phyloP scores from a whole-genome alignment of 306 rosid species.

The Quercus suber region DNA sequence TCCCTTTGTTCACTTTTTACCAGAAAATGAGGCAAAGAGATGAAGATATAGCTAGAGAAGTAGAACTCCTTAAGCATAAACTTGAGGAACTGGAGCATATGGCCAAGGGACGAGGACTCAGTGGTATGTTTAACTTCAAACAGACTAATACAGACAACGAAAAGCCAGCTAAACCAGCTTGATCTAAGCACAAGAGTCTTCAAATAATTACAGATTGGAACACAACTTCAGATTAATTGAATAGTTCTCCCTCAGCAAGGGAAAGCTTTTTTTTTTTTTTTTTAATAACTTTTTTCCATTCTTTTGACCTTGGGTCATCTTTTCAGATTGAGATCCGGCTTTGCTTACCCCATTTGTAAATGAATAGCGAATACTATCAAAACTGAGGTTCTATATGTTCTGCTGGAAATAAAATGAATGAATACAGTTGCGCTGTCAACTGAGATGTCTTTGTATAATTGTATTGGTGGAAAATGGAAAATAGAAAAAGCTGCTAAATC shows the following conservation, averaged over 20 bases:
- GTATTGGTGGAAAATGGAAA: no score
- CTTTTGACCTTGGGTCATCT: conserved; percentile 20
- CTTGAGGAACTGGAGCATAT: conserved; percentile 73
- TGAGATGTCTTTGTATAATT: neutral
- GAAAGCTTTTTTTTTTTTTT: neutral
- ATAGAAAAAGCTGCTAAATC: no score
- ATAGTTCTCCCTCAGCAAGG: conserved; percentile 13
- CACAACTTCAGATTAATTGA: conserved; percentile 18
- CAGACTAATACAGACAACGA: conserved; percentile 34
- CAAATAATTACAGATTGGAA: conserved; percentile 12
- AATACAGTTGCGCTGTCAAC: neutral
- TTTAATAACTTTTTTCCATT: neutral
- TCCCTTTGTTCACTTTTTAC: conserved; percentile 21
- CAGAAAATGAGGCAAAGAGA: conserved; percentile 64
- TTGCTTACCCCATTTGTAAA: conserved; percentile 13
- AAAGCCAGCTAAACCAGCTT: conserved; percentile 53
- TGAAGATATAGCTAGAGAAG: conserved; percentile 54
- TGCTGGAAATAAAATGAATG: neutral
- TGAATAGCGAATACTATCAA: conserved; percentile 2
- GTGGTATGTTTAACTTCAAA: conserved; percentile 60
- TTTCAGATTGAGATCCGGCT: neutral
- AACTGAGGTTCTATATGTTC: conserved; percentile 5
- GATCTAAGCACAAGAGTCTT: conserved; percentile 32
- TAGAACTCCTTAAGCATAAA: conserved; percentile 56
- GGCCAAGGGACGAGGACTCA: conserved; percentile 68